A percentile compares a stretch with the other conserved stretches of the same genome.
These are phyloP conservation scores for Posidonia oceanica DNA, from an alignment of 116 monocot species.

Conservation along the genomic window DNA sequence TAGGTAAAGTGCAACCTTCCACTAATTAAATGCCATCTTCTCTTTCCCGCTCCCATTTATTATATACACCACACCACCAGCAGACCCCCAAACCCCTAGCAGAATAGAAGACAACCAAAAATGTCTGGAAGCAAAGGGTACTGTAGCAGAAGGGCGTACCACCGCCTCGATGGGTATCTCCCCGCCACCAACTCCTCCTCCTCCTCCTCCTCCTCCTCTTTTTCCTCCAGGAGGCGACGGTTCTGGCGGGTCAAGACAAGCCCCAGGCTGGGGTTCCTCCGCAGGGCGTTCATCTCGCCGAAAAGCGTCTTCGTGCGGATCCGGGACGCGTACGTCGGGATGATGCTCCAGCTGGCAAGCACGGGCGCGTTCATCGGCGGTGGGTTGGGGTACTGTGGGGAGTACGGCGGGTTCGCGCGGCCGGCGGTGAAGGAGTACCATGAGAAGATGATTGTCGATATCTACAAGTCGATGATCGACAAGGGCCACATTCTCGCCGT, in stretches of 20 bases:
- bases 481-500: slow-evolving; percentile 16
- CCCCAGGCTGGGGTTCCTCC: slow-evolving; percentile 18
- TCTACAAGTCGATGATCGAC: slow-evolving; percentile 36
- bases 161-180: too few relatives aligned
- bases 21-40: too few relatives aligned
- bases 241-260: slow-evolving; percentile 22
- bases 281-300: slow-evolving; percentile 16
- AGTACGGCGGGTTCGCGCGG: slow-evolving; percentile 4
- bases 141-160: too few relatives aligned
- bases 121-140: too few relatives aligned
- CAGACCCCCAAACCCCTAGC: too few relatives aligned
- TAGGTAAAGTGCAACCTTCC: too few relatives aligned
- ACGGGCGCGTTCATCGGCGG: slow-evolving; percentile 11
- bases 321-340: slow-evolving; percentile 59
- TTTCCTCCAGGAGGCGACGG: not conserved
- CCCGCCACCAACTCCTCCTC: too few relatives aligned
- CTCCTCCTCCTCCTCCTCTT: too few relatives aligned
- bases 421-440: slow-evolving; percentile 53
- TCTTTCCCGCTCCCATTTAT: too few relatives aligned
- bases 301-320: slow-evolving; percentile 32
- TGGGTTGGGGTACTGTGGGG: slow-evolving; percentile 4
- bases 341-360: slow-evolving; percentile 36
- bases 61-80: too few relatives aligned
- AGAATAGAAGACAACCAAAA: too few relatives aligned
- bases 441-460: slow-evolving; percentile 50